Evolutionary conservation across 208 protist genomes (phyloP), one percentile per base, ranked within the genome.

Genomic region (Phytomonas serpens): DNA sequence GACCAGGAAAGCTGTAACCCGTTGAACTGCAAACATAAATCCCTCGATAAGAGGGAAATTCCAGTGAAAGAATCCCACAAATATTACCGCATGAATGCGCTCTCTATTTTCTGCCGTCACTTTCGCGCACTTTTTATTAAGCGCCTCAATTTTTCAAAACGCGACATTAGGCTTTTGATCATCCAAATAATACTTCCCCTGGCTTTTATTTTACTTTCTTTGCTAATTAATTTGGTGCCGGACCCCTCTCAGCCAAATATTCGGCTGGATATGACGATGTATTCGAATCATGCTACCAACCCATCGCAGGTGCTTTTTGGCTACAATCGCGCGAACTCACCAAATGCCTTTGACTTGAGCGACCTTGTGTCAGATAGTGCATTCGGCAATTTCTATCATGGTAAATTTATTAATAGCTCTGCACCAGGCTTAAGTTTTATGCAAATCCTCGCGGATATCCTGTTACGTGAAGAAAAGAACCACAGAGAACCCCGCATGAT

Each of bases 141-240:
- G 78, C 81, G 88, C n/a, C 69, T 83, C 33, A 77, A 93, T 76
- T 93, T 80, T 62, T 88, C 85, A 11, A 88, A 86, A 71, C 82
- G 88, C 42, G 91, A 96, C 68, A 42, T 82, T 31, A 80, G 79
- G 72, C 78, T 91, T 61, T 66, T 94, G 33, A 31, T 89, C 36
- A 93, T 92, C 71, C 87, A 93, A 76, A 77, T 96, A 34, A 62
- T 93, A 31, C 67, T 96, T 32, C 91, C 91, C 16, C 72, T 93
- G 27, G 70, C 84, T 16, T 93, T 94, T 51, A 74, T 94, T 67
- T 63, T 82, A 62, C 34, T 96, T 74, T 81, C 91, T 69, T 76
- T 96, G 68, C 73, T 94, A 19, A 80, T 93, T 71, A 82, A 81
- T 64, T 72, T 89, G 2, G 69, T 93, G 1, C 82, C 81, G 10